A percentile compares a stretch with the other conserved stretches of the same genome.
These are phyloP conservation scores for Penicillium olsonii DNA, from an alignment of 2,329 filamentous ascomycete genomes.

Conservation along the genomic window DNA sequence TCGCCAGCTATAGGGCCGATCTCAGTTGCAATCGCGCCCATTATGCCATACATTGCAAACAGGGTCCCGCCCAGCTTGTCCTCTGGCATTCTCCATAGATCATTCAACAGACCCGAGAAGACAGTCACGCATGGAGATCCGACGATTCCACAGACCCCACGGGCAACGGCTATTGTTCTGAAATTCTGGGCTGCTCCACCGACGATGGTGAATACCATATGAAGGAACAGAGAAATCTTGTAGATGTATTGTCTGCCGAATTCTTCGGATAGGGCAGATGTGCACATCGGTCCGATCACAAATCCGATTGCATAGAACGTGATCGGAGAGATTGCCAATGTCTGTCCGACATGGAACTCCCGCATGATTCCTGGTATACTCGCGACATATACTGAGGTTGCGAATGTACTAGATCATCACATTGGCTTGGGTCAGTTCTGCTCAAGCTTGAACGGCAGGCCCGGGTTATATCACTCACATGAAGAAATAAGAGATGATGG, in stretches of 20 bases:
- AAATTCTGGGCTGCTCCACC: neutral
- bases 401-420: neutral
- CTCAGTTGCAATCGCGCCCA: neutral
- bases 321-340: slow-evolving; percentile 4
- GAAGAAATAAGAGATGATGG: neutral
- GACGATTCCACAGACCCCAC: neutral
- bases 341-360: slow-evolving; percentile 6
- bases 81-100: slow-evolving; percentile 12
- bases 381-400: slow-evolving; percentile 12
- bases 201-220: neutral
- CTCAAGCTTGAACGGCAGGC: neutral
- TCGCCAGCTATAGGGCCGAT: slow-evolving; percentile 7
- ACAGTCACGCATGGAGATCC: slow-evolving; percentile 6
- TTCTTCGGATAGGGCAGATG: neutral
- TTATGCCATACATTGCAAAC: slow-evolving; percentile 5
- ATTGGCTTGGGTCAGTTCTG: neutral
- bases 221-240: neutral
- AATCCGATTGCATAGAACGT: neutral
- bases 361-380: slow-evolving; percentile 9
- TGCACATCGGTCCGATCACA: neutral
- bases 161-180: neutral
- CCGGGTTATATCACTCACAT: neutral
- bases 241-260: slow-evolving; percentile 1
- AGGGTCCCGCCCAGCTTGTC: slow-evolving; percentile 2
- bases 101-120: slow-evolving; percentile 10